Conservation (phyloP, 78 protist genomes). For the Chrysochromulina parva region DNA sequence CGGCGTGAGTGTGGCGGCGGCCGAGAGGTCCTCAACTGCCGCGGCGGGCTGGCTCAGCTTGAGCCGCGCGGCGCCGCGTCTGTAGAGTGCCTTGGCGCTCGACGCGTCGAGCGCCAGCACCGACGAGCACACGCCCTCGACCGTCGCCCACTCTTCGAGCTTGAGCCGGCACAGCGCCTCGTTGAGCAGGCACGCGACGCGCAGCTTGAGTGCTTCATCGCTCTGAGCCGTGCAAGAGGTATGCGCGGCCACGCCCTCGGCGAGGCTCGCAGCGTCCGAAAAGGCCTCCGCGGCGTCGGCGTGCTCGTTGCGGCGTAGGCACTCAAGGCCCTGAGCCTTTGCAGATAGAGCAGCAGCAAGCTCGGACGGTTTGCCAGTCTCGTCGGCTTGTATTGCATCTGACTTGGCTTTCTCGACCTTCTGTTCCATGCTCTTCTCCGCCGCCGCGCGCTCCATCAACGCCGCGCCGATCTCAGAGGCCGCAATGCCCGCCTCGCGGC, state of each 20-base stretch:
- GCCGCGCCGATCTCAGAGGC: neutral
- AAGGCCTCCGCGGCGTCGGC: too few species aligned
- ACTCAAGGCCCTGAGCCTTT: too few species aligned
- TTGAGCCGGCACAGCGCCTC: neutral
- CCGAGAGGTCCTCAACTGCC: neutral
- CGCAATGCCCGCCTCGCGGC: slow-evolving; percentile 5
- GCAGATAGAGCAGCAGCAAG: too few species aligned
- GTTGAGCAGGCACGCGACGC: neutral
- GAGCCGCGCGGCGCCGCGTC: neutral
- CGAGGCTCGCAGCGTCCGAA: too few species aligned
- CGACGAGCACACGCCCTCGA: neutral
- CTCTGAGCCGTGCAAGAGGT: too few species aligned
- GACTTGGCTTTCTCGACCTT: too few species aligned
- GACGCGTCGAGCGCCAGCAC: neutral
- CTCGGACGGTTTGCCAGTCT: too few species aligned
- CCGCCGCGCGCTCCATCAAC: neutral
- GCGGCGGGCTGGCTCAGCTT: neutral
- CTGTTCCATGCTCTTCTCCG: too few species aligned
- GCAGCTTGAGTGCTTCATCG: neutral
- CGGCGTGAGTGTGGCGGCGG: neutral
- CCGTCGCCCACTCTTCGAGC: neutral
- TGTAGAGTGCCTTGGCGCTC: neutral
- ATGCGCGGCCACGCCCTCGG: neutral
- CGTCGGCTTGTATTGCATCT: too few species aligned
- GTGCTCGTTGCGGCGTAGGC: too few species aligned